phyloP scores from a whole-genome alignment of 495 filamentous ascomycete genomes.

The Hypomontagnella monticulosa region DNA sequence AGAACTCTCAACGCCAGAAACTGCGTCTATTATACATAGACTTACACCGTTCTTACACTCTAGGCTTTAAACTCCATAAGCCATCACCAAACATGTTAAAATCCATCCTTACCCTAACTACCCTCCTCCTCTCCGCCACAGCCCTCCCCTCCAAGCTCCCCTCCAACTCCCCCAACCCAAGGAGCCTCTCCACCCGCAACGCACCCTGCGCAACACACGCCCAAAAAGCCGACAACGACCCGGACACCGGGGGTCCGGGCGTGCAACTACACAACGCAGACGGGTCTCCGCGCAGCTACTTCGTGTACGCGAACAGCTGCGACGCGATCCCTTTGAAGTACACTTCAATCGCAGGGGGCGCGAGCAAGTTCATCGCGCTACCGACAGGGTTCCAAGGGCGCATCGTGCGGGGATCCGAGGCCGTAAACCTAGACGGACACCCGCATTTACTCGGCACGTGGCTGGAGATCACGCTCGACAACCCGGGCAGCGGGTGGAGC shows the following conservation, averaged over 20 bases:
- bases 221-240: background rate
- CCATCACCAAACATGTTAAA: slow-evolving; percentile 13
- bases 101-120: slow-evolving; percentile 16
- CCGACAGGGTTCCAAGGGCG: slow-evolving; percentile 38
- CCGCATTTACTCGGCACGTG: slow-evolving; percentile 38
- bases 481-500: slow-evolving; percentile 46
- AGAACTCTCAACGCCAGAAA: too few species aligned
- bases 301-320: slow-evolving; percentile 44
- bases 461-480: slow-evolving; percentile 44
- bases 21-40: too few species aligned
- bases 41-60: too few species aligned
- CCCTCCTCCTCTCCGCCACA: slow-evolving; percentile 17
- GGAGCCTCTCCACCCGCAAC: background rate
- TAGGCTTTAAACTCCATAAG: too few species aligned
- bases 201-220: slow-evolving; percentile 12
- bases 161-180: background rate
- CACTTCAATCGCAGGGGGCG: slow-evolving; percentile 29
- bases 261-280: slow-evolving; percentile 34
- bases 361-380: slow-evolving; percentile 34
- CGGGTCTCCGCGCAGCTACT: slow-evolving; percentile 32
- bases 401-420: slow-evolving; percentile 35
- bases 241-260: slow-evolving; percentile 31
- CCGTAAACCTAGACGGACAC: slow-evolving; percentile 29
- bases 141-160: slow-evolving; percentile 11
- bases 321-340: slow-evolving; percentile 40